Evolutionary conservation across 2,329 filamentous ascomycete genomes (phyloP).

Genomic region (Verticillium klebahnii): DNA sequence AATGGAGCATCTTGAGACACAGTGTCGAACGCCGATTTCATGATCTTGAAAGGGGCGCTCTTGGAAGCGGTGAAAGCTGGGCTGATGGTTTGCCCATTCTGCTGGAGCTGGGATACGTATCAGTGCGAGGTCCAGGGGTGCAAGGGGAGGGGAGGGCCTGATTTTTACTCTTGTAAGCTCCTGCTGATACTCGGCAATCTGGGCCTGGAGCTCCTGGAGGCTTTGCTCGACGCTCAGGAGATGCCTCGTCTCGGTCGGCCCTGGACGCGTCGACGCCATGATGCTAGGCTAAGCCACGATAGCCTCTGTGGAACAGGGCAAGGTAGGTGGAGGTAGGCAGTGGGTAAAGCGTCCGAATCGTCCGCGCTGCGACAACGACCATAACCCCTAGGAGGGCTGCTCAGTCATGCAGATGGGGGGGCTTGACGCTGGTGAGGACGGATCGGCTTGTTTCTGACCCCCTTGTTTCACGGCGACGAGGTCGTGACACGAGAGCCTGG

Average conservation of each 20-base stretch:
- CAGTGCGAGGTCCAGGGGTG: background rate
- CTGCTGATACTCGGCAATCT: conserved; percentile 49
- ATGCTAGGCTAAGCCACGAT: background rate
- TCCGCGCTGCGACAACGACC: background rate
- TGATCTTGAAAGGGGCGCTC: conserved; percentile 33
- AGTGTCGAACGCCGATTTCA: conserved; percentile 63
- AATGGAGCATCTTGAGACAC: conserved; percentile 58
- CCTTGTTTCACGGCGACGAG: background rate
- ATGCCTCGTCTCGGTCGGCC: conserved; percentile 30
- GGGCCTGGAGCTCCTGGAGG: conserved; percentile 59
- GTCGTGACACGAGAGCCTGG: background rate
- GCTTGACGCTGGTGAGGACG: background rate
- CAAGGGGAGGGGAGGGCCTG: background rate
- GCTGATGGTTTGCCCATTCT: conserved; percentile 3
- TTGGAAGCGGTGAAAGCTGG: conserved; percentile 2
- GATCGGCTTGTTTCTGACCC: background rate
- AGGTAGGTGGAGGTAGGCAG: background rate
- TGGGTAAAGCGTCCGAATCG: background rate
- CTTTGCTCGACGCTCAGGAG: conserved; percentile 60
- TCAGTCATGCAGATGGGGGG: background rate
- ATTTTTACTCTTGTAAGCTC: conserved; percentile 27
- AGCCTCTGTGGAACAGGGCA: background rate
- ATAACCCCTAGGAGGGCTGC: background rate
- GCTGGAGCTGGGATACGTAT: conserved; percentile 14
- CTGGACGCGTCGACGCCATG: background rate